Evolutionary conservation across 352 stramenopile genomes (phyloP).

Genomic region (Phytophthora litchii): DNA sequence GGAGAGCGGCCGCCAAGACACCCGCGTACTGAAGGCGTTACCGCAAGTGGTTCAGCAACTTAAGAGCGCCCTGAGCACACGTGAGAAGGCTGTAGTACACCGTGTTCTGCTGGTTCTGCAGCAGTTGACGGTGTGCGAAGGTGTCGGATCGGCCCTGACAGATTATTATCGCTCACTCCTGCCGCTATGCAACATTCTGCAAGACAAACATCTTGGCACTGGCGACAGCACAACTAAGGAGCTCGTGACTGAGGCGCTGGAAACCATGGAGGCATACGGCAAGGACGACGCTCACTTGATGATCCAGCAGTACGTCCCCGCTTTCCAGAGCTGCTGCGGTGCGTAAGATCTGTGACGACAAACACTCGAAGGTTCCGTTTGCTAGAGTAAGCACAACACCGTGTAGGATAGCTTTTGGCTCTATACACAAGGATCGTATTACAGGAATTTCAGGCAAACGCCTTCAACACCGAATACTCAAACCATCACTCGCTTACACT

Average conservation of each 20-base stretch:
- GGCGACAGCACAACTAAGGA: conserved; percentile 63
- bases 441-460: conserved; percentile 6
- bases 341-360: conserved; percentile 12
- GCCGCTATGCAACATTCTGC: conserved; percentile 83
- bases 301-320: conserved; percentile 82
- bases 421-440: conserved; percentile 30
- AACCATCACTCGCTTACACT: conserved; percentile 1
- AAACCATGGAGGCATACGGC: conserved; percentile 78
- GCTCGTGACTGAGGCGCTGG: conserved; percentile 67
- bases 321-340: conserved; percentile 59
- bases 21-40: conserved; percentile 58
- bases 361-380: too few relatives aligned
- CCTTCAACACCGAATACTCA: conserved; percentile 20
- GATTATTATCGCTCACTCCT: conserved; percentile 80
- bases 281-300: conserved; percentile 65
- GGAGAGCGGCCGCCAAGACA: conserved; percentile 51
- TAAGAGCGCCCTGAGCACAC: conserved; percentile 67
- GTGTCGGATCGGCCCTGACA: conserved; percentile 61
- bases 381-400: too few relatives aligned
- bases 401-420: conserved; percentile 4
- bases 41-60: conserved; percentile 64
- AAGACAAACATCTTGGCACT: conserved; percentile 78
- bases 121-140: conserved; percentile 72
- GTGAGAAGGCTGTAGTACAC: conserved; percentile 68
- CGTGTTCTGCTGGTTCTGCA: conserved; percentile 75